A percentile compares a stretch with the other conserved stretches of the same genome.
phyloP scores from a whole-genome alignment of 805 yeast genomes.

The Lachancea fermentati region DNA sequence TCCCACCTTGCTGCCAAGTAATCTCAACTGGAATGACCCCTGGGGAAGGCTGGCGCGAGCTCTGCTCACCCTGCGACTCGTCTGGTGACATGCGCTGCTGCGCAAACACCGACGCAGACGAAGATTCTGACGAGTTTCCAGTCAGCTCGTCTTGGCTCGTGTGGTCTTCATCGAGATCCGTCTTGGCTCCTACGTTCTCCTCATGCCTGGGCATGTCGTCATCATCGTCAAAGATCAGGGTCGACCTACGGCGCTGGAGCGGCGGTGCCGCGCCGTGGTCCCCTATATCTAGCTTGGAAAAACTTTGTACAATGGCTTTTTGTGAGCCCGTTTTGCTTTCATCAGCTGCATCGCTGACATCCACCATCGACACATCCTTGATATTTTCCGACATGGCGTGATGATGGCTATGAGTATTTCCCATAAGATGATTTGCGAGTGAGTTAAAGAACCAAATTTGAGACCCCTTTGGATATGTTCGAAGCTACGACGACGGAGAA shows the following conservation, averaged over 20 bases:
- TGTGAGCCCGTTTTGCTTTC: constrained; percentile 8
- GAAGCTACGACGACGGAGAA: background rate
- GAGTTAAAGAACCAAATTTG: background rate
- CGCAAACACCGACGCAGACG: constrained; percentile 4
- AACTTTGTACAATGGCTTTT: constrained; percentile 23
- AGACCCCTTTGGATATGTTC: background rate
- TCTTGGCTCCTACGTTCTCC: constrained; percentile 13
- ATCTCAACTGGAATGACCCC: constrained; percentile 54
- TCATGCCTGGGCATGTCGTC: constrained; percentile 21
- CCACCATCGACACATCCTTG: constrained; percentile 27
- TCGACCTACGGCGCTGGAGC: constrained; percentile 54
- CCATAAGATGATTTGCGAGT: constrained; percentile 9
- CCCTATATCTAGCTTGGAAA: constrained; percentile 34
- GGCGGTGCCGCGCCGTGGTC: constrained; percentile 25
- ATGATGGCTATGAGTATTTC: constrained; percentile 10
- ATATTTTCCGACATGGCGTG: constrained; percentile 15
- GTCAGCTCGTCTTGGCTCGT: background rate
- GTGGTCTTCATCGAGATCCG: constrained; percentile 2
- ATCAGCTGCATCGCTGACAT: constrained; percentile 22
- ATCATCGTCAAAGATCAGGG: constrained; percentile 66
- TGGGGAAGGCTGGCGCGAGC: constrained; percentile 1
- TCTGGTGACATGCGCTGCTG: constrained; percentile 7
- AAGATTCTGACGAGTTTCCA: constrained; percentile 3
- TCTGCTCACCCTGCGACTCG: background rate
- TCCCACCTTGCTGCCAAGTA: constrained; percentile 95